Percentiles rank a stretch among this genome's conserved stretches.
Conservation (phyloP, 805 yeast species). For the Torulaspora indica region DNA sequence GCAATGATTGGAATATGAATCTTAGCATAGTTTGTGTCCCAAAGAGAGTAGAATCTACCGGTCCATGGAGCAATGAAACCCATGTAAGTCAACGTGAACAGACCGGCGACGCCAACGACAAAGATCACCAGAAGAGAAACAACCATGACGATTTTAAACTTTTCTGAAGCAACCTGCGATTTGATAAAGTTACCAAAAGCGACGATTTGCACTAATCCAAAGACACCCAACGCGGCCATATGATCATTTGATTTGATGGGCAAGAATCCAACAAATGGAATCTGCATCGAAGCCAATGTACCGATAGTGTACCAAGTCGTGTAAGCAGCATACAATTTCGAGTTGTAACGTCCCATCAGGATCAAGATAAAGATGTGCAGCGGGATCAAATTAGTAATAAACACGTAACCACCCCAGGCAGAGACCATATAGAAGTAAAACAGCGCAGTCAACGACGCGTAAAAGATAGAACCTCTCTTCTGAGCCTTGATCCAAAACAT, state of each 20-base stretch:
- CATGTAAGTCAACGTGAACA: slow-evolving; percentile 75
- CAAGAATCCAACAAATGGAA: slow-evolving; percentile 95
- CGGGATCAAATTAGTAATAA: slow-evolving; percentile 96
- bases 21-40: slow-evolving; percentile 98
- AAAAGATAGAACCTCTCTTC: slow-evolving; percentile 83
- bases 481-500: slow-evolving; percentile 93
- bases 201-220: slow-evolving; percentile 88
- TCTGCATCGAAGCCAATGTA: slow-evolving; percentile 98
- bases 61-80: slow-evolving; percentile 99
- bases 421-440: slow-evolving; percentile 97
- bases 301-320: slow-evolving; percentile 97
- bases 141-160: slow-evolving; percentile 64
- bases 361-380: slow-evolving; percentile 86
- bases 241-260: slow-evolving; percentile 97
- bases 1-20: slow-evolving; percentile 98
- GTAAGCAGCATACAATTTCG: slow-evolving; percentile 80
- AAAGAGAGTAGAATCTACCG: slow-evolving; percentile 94
- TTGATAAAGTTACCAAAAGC: slow-evolving; percentile 80
- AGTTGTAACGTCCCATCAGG: slow-evolving; percentile 89
- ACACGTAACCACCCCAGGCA: slow-evolving; percentile 99
- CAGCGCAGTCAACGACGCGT: slow-evolving; percentile 77
- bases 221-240: slow-evolving; percentile 96
- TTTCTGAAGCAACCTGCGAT: slow-evolving; percentile 62
- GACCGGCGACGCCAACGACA: slow-evolving; percentile 60
- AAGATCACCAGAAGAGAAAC: slow-evolving; percentile 56